Evolutionary conservation across 2,329 filamentous ascomycete species (phyloP), one percentile per base, ranked within the genome.

Genomic region (Immersiporthe knoxdaviesiana): DNA sequence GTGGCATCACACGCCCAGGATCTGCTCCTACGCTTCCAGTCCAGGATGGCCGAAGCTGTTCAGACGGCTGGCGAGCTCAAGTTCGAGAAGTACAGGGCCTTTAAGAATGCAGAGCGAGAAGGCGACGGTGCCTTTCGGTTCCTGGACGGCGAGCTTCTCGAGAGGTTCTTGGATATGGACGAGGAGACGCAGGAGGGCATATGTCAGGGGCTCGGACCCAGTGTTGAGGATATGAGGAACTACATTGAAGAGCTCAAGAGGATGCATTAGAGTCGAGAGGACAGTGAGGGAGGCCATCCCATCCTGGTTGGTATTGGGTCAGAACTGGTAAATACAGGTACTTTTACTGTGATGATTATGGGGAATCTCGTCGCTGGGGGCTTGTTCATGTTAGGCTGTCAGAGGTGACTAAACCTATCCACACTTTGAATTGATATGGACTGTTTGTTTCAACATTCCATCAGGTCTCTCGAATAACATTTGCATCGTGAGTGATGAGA

Each of bases 101-200:
- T 95, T 81, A 89, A 89, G 71, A 97, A 89, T 66, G 84, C 88
- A 32, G 89, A 91, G 35, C 83, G 90, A 24, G 88, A 92, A 70
- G 87, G 88, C 0, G 90, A 92, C 0, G 92, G 91, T 52, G 95
- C 96, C 0, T 92, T 89, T 76, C 86, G 95, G 1, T 98, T 98
- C 75, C 88, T 99, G 16, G 96, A 99, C 76, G 96, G 95, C 0
- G 95, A 97, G 77, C 83, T 98, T 75, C 84, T 99, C 16, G 95
- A 98, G 80, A 81, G 88, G 65, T 97, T 97, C 76, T 79, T 98
- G 73, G 90, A 94, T 72, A 82, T 92, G 72, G 84, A 87, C 60
- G 88, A 90, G 67, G 82, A 83, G 50, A 80, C 80, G 54, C 88
- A 90, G 79, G 82, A 81, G 73, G 77, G 80, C 67, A 82, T 87